phyloP scores from a whole-genome alignment of 2,329 filamentous ascomycete genomes.

The Pestalotiopsis sp. region DNA sequence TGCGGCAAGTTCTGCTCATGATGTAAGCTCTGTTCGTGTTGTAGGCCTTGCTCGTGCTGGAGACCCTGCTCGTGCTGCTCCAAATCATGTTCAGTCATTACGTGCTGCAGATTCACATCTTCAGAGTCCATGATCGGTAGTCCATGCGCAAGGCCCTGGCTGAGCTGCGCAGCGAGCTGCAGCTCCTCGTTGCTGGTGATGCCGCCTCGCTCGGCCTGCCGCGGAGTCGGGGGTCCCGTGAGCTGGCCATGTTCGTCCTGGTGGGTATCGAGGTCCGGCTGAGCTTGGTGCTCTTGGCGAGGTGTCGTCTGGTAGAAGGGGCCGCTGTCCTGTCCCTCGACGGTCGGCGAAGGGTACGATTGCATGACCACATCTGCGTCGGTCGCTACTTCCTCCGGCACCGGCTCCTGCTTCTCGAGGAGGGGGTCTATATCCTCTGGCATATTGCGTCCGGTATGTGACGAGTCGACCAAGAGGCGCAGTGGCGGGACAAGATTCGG shows the following conservation, averaged over 20 bases:
- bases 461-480: neutral
- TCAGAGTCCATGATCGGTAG: constrained; percentile 49
- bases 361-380: constrained; percentile 33
- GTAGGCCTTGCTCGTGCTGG: constrained; percentile 4
- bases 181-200: constrained; percentile 54
- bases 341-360: constrained; percentile 49
- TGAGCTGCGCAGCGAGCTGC: constrained; percentile 60
- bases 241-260: constrained; percentile 27
- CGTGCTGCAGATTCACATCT: constrained; percentile 44
- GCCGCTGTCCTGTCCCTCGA: constrained; percentile 44
- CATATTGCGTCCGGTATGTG: constrained; percentile 20
- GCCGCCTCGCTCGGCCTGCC: constrained; percentile 45
- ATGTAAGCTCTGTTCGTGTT: constrained; percentile 4
- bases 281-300: constrained; percentile 24
- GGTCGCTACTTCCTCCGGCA: constrained; percentile 17
- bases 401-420: constrained; percentile 26
- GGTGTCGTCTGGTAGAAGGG: constrained; percentile 46
- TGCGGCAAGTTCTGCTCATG: constrained; percentile 18
- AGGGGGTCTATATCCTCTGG: constrained; percentile 28
- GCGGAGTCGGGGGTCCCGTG: constrained; percentile 39
- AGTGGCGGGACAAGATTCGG: neutral
- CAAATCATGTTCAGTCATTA: constrained; percentile 44
- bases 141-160: constrained; percentile 55
- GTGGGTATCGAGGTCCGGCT: constrained; percentile 26
- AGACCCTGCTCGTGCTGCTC: constrained; percentile 34